These are phyloP conservation scores for Dendrocalamus latiflorus DNA, from an alignment of 202 grass and related monocot genomes.

Conservation along the genomic window DNA sequence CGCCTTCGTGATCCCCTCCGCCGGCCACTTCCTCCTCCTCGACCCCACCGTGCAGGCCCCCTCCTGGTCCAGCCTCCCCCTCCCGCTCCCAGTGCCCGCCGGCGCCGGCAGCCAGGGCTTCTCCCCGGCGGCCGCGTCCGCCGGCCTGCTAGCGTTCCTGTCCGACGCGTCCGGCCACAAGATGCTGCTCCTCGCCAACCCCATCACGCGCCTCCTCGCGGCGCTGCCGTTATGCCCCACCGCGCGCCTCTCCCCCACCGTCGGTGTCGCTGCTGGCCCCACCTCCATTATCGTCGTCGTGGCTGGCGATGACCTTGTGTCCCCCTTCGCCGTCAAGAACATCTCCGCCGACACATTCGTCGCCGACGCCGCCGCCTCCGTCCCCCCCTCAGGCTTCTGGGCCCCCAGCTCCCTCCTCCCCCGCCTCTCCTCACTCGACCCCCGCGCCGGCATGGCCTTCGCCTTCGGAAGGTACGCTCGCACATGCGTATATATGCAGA, in stretches of 20 bases:
- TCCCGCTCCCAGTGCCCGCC: constrained; percentile 26
- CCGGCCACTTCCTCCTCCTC: constrained; percentile 35
- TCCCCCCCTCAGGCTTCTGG: constrained; percentile 58
- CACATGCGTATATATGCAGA: neutral
- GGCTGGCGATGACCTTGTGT: constrained; percentile 78
- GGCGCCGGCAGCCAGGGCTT: neutral
- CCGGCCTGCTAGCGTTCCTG: constrained; percentile 68
- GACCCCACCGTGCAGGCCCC: constrained; percentile 11
- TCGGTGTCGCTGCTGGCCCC: constrained; percentile 57
- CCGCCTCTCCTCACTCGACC: constrained; percentile 64
- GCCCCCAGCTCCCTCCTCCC: constrained; percentile 57
- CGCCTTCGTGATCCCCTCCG: constrained; percentile 38
- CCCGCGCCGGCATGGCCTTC: constrained; percentile 57
- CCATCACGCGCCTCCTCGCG: too few species aligned
- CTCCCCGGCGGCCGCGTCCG: constrained; percentile 62
- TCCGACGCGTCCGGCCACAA: constrained; percentile 67
- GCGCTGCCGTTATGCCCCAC: constrained; percentile 56
- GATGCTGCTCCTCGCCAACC: constrained; percentile 72
- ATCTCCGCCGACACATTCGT: constrained; percentile 85
- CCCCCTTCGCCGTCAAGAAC: constrained; percentile 97
- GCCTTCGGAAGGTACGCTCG: constrained; percentile 28
- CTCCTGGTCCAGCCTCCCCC: constrained; percentile 45
- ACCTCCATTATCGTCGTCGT: constrained; percentile 71
- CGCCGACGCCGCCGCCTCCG: constrained; percentile 63
- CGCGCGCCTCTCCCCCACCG: constrained; percentile 62